Conservation (phyloP, 176 grass and related monocot genomes). For the Tuctoria greenei region DNA sequence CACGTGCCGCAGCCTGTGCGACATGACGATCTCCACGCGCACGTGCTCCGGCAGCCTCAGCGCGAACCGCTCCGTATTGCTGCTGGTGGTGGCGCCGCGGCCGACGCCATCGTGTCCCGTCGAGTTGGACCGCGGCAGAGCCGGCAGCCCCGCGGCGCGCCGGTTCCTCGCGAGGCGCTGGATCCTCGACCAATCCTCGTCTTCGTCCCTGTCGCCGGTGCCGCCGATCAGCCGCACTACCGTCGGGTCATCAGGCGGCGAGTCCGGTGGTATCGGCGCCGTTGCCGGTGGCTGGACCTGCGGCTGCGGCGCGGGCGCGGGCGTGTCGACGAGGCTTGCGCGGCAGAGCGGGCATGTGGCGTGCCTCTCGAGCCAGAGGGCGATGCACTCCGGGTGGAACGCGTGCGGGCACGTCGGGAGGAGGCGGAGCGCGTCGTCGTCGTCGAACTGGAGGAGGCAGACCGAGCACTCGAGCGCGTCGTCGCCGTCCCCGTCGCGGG, state of each 20-base stretch:
- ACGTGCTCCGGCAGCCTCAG: constrained; percentile 59
- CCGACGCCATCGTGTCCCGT: constrained; percentile 29
- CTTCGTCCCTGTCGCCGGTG: background rate
- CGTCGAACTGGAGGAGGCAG: constrained; percentile 60
- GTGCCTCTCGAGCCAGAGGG: constrained; percentile 51
- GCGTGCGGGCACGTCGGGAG: constrained; percentile 60
- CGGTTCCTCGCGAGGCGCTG: constrained; percentile 28
- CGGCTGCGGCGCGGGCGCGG: background rate
- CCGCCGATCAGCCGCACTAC: constrained; percentile 26
- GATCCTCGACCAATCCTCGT: constrained; percentile 10
- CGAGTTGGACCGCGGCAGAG: constrained; percentile 39
- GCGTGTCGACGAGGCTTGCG: constrained; percentile 36
- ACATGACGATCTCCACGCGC: constrained; percentile 45
- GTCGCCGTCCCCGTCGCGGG: background rate
- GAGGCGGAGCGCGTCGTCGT: constrained; percentile 49
- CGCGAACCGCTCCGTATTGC: constrained; percentile 38
- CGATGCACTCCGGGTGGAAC: constrained; percentile 66
- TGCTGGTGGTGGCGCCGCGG: background rate
- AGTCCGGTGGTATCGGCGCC: background rate
- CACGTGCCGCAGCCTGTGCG: constrained; percentile 50
- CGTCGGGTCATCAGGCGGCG: background rate
- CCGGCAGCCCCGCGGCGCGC: constrained; percentile 20
- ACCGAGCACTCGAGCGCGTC: constrained; percentile 54
- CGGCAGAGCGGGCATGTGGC: constrained; percentile 59
- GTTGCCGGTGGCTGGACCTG: background rate